A percentile compares a stretch with the other conserved stretches of the same genome.
phyloP scores from a whole-genome alignment of 2,329 filamentous ascomycete genomes.

The Penicillium palitans region DNA sequence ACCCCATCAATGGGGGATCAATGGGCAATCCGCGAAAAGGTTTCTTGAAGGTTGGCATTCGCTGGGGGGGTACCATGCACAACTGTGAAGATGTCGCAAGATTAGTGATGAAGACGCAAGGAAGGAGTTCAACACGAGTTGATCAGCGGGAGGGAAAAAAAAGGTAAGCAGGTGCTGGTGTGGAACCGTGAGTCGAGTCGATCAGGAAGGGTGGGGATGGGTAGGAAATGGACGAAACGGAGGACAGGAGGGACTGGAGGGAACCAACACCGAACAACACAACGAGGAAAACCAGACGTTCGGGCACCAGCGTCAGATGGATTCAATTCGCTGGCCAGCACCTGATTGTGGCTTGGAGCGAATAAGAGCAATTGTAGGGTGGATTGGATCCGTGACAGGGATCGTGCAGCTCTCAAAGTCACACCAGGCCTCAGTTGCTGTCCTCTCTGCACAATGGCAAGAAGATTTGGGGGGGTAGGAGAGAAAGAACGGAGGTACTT shows the following conservation, averaged over 20 bases:
- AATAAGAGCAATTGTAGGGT: slow-evolving; percentile 29
- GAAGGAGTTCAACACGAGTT: neutral
- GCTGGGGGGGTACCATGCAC: slow-evolving; percentile 19
- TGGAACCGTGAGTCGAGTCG: slow-evolving; percentile 26
- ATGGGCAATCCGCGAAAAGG: slow-evolving; percentile 35
- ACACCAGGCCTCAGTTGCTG: slow-evolving; percentile 26
- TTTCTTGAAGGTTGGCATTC: slow-evolving; percentile 39
- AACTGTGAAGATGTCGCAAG: slow-evolving; percentile 2
- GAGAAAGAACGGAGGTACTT: slow-evolving; percentile 11
- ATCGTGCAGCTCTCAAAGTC: slow-evolving; percentile 32
- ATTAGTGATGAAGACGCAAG: slow-evolving; percentile 4
- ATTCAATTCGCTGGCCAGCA: slow-evolving; percentile 32
- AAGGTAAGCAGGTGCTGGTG: slow-evolving; percentile 20
- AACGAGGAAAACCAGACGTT: slow-evolving; percentile 35
- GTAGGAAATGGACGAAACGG: slow-evolving; percentile 25
- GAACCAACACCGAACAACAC: slow-evolving; percentile 15
- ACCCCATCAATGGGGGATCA: slow-evolving; percentile 42
- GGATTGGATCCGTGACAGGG: slow-evolving; percentile 36
- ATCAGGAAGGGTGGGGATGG: slow-evolving; percentile 31
- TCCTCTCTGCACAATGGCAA: neutral
- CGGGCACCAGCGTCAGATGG: slow-evolving; percentile 37
- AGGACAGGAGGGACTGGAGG: slow-evolving; percentile 17
- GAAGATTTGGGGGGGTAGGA: neutral
- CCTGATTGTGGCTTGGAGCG: slow-evolving; percentile 31
- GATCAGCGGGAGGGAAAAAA: slow-evolving; percentile 22